A percentile compares a stretch with the other conserved stretches of the same genome.
These are phyloP conservation scores for Clarireedia monteithiana DNA, from an alignment of 2,329 filamentous ascomycete species.

Conservation along the genomic window DNA sequence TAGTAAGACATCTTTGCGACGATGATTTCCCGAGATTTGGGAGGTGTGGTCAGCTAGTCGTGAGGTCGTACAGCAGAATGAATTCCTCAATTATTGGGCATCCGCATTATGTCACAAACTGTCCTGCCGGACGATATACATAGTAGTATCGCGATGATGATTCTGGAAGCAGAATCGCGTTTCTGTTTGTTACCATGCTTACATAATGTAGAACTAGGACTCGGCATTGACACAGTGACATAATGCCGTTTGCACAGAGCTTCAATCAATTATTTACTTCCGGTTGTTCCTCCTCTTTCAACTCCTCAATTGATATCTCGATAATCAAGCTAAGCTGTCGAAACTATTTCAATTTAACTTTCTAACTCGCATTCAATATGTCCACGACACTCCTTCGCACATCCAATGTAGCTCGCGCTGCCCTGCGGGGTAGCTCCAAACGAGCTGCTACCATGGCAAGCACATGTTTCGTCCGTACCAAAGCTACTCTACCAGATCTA, in stretches of 20 bases:
- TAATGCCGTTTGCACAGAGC: constrained; percentile 1
- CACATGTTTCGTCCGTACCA: constrained; percentile 73
- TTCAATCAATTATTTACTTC: constrained; percentile 1
- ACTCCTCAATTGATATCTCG: constrained; percentile 4
- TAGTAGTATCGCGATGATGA: neutral
- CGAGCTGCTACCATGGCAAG: constrained; percentile 58
- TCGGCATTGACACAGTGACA: neutral
- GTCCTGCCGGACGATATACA: too few relatives aligned
- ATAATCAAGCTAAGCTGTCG: constrained; percentile 4
- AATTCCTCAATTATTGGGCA: too few relatives aligned
- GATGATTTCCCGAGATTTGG: too few relatives aligned
- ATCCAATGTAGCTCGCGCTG: constrained; percentile 58
- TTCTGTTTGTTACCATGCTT: neutral
- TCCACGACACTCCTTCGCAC: constrained; percentile 68
- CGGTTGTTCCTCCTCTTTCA: neutral
- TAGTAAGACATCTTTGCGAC: constrained; percentile 62
- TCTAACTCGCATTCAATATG: constrained; percentile 43
- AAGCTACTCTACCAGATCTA: constrained; percentile 89
- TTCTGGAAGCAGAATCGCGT: neutral
- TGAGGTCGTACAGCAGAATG: too few relatives aligned
- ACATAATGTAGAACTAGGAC: too few relatives aligned
- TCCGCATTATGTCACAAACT: too few relatives aligned
- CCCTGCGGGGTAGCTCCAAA: constrained; percentile 60
- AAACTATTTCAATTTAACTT: constrained; percentile 12
- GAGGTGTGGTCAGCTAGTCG: too few relatives aligned